Evolutionary conservation across 306 rosid genomes (phyloP).

Genomic region (Clitoria ternatea): DNA sequence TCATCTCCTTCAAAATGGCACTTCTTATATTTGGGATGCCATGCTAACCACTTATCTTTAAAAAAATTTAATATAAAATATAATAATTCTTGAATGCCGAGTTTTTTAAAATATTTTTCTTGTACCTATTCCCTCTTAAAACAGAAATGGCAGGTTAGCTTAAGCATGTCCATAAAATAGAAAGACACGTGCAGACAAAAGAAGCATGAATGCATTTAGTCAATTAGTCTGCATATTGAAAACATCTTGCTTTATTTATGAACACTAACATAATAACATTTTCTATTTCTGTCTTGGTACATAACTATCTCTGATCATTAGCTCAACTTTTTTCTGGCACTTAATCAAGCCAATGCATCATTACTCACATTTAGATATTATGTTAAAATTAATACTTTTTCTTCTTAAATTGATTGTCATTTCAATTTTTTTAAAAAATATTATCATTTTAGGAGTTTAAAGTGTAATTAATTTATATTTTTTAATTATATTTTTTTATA

Average conservation of each 20-base stretch:
- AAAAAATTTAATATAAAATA: background rate
- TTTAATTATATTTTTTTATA: too few species aligned
- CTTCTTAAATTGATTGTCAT: too few species aligned
- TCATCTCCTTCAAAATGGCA: too few species aligned
- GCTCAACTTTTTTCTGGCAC: background rate
- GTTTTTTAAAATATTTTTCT: background rate
- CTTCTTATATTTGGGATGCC: too few species aligned
- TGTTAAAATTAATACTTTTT: too few species aligned
- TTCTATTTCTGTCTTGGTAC: background rate
- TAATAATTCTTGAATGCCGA: background rate
- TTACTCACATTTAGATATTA: too few species aligned
- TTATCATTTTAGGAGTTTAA: too few species aligned
- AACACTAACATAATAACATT: background rate
- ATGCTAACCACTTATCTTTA: too few species aligned
- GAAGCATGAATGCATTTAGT: background rate
- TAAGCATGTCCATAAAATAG: conserved; percentile 16
- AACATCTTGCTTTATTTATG: conserved; percentile 1
- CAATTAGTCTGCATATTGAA: background rate
- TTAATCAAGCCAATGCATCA: too few species aligned
- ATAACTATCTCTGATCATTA: background rate
- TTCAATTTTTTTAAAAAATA: too few species aligned
- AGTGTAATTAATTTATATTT: too few species aligned
- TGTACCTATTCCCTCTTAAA: too few species aligned
- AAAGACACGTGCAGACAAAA: background rate
- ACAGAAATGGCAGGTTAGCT: background rate